Evolutionary conservation across 1,284 basidiomycete species (phyloP).

Genomic region (Ustanciosporium gigantosporum): DNA sequence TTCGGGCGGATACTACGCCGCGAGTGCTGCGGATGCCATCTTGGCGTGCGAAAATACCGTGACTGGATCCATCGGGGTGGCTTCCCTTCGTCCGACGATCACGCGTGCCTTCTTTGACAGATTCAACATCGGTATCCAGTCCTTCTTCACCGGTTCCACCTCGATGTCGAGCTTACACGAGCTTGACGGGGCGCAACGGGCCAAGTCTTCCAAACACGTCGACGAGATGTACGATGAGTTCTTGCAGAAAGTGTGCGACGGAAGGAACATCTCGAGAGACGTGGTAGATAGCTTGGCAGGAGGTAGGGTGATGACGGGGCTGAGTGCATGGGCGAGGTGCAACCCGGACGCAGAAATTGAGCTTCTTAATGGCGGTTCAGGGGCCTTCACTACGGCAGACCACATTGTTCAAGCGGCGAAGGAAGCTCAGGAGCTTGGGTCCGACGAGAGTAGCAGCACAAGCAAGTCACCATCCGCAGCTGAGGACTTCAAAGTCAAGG

Average conservation of each 20-base stretch:
- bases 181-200: conserved; percentile 54
- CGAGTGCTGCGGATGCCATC: conserved; percentile 57
- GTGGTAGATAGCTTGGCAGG: conserved; percentile 62
- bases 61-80: conserved; percentile 63
- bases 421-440: too few relatives aligned
- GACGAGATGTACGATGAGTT: conserved; percentile 62
- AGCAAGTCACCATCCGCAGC: too few relatives aligned
- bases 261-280: conserved; percentile 59
- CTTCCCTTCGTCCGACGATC: conserved; percentile 62
- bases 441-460: too few relatives aligned
- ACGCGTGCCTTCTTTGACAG: conserved; percentile 62
- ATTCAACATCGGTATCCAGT: conserved; percentile 61
- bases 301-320: conserved; percentile 63
- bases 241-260: conserved; percentile 59
- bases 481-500: conserved; percentile 14
- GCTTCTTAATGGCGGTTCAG: too few relatives aligned
- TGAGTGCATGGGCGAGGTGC: conserved; percentile 59
- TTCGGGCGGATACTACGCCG: conserved; percentile 61
- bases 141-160: conserved; percentile 62
- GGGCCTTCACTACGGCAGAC: too few relatives aligned
- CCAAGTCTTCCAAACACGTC: conserved; percentile 55
- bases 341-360: conserved; percentile 35
- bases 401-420: too few relatives aligned
- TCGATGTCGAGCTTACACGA: conserved; percentile 58
- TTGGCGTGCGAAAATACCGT: conserved; percentile 61